These are phyloP conservation scores for Allium cepa DNA, from an alignment of 106 monocot genomes.

Conservation along the genomic window DNA sequence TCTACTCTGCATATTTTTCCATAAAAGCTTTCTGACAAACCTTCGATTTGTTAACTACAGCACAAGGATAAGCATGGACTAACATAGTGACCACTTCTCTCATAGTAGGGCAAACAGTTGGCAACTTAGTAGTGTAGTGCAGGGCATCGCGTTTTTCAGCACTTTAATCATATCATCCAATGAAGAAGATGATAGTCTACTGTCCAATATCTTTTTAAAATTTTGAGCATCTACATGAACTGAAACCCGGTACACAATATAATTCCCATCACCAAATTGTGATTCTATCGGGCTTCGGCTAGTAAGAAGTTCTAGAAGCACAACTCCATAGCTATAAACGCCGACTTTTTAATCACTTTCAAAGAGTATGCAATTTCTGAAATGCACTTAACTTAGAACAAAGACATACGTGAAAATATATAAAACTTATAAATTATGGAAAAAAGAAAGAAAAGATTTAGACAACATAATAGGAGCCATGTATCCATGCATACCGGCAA, in stretches of 20 bases:
- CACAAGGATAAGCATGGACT: constrained; percentile 30
- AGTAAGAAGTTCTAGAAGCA: constrained; percentile 44
- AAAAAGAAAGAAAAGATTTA: no score
- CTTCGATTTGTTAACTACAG: neutral
- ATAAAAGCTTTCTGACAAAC: neutral
- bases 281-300: constrained; percentile 41
- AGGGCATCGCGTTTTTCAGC: constrained; percentile 55
- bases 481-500: no score
- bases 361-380: constrained; percentile 62
- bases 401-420: neutral
- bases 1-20: no score
- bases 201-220: constrained; percentile 31
- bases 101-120: constrained; percentile 63
- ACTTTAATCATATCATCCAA: constrained; percentile 43
- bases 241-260: constrained; percentile 70
- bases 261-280: constrained; percentile 53
- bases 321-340: constrained; percentile 34
- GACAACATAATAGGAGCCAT: no score
- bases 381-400: neutral
- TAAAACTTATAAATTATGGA: no score
- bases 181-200: constrained; percentile 5
- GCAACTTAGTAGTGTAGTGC: constrained; percentile 45
- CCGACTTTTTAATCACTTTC: constrained; percentile 62
- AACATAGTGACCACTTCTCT: constrained; percentile 80
- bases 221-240: constrained; percentile 19